phyloP scores from a whole-genome alignment of 2,329 filamentous ascomycete genomes.

The Xylariomycetidae sp. region DNA sequence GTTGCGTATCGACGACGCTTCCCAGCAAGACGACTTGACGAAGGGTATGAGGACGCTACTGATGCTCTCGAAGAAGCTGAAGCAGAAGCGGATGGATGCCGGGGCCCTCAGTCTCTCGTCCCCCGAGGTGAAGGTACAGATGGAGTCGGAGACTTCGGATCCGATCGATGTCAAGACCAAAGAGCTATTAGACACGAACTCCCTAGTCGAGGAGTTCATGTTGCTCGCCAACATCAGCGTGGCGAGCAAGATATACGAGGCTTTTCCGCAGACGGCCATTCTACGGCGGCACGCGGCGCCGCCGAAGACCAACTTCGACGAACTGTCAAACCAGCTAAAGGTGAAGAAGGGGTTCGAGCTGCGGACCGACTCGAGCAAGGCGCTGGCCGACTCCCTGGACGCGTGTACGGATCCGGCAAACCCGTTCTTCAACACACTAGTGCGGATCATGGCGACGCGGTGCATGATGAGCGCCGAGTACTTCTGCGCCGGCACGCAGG shows the following conservation, averaged over 20 bases:
- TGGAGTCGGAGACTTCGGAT: constrained; percentile 92
- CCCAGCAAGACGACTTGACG: constrained; percentile 84
- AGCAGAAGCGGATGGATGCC: constrained; percentile 92
- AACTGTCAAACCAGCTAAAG: constrained; percentile 83
- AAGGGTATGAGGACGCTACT: constrained; percentile 82
- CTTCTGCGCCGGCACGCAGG: constrained; percentile 89
- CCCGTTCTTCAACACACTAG: constrained; percentile 96
- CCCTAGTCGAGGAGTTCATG: constrained; percentile 98
- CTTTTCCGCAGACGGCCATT: constrained; percentile 92
- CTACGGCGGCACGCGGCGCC: constrained; percentile 87
- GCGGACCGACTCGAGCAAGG: constrained; percentile 77
- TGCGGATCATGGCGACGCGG: constrained; percentile 93
- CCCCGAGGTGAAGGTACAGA: constrained; percentile 95
- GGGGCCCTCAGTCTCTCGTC: constrained; percentile 92
- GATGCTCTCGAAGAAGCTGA: constrained; percentile 84
- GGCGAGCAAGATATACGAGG: constrained; percentile 79
- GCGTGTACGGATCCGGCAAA: constrained; percentile 70
- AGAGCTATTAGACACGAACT: constrained; percentile 89
- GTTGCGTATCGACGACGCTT: constrained; percentile 81
- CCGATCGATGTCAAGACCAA: constrained; percentile 96
- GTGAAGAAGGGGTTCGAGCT: constrained; percentile 79
- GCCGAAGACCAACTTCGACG: constrained; percentile 94
- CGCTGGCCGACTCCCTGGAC: constrained; percentile 90
- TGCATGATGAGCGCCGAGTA: constrained; percentile 99
- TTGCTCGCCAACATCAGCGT: constrained; percentile 95